A percentile compares a stretch with the other conserved stretches of the same genome.
phyloP scores from a whole-genome alignment of 2,329 filamentous ascomycete genomes.

The Daldinia sp. region DNA sequence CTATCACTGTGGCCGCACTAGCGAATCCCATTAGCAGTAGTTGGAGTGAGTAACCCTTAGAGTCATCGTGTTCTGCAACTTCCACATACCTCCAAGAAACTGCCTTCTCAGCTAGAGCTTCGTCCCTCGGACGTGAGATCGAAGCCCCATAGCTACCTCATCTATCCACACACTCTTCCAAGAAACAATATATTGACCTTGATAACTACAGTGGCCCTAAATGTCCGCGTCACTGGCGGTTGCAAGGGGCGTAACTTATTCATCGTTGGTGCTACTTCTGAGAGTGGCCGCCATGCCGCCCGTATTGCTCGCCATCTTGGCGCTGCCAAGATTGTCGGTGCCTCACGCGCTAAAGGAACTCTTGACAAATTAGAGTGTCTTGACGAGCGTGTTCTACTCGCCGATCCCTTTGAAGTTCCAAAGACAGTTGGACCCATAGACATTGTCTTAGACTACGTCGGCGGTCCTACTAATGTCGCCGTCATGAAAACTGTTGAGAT shows the following conservation, averaged over 20 bases:
- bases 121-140: not conserved
- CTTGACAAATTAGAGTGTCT: slow-evolving; percentile 24
- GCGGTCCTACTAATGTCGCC: slow-evolving; percentile 13
- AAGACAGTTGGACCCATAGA: slow-evolving; percentile 27
- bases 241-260: slow-evolving; percentile 20
- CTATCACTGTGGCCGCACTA: slow-evolving; percentile 28
- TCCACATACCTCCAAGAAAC: no score
- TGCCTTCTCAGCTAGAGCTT: no score
- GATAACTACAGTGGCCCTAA: slow-evolving; percentile 25
- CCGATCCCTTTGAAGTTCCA: slow-evolving; percentile 18
- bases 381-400: slow-evolving; percentile 22
- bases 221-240: slow-evolving; percentile 18
- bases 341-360: slow-evolving; percentile 19
- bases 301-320: slow-evolving; percentile 18
- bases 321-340: slow-evolving; percentile 18
- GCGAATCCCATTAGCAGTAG: slow-evolving; percentile 33
- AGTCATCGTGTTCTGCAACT: not conserved
- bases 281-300: slow-evolving; percentile 19
- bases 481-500: slow-evolving; percentile 28
- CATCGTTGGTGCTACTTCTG: slow-evolving; percentile 27
- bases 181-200: not conserved
- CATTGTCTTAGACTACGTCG: slow-evolving; percentile 31
- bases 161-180: not conserved
- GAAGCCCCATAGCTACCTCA: not conserved
- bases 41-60: slow-evolving; percentile 26